Conservation (phyloP, 805 yeast species). For the Candida piceae region DNA sequence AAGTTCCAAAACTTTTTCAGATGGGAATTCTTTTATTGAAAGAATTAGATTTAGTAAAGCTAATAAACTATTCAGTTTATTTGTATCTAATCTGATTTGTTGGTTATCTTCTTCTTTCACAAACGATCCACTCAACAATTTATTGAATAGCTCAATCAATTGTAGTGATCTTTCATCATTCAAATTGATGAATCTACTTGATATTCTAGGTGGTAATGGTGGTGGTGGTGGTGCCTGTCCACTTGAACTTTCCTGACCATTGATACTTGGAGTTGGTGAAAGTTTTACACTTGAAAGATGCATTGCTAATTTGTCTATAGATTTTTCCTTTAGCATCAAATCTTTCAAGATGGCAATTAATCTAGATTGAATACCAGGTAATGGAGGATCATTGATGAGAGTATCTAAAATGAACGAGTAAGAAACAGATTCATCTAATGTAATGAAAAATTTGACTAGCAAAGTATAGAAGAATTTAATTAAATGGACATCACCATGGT, state of each 20-base stretch:
- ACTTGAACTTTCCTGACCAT: background rate
- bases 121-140: slow-evolving; percentile 35
- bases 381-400: slow-evolving; percentile 57
- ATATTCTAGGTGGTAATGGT: slow-evolving; percentile 36
- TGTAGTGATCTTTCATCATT: slow-evolving; percentile 37
- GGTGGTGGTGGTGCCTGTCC: slow-evolving; percentile 18
- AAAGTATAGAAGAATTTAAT: slow-evolving; percentile 47
- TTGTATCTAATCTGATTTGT: slow-evolving; percentile 13
- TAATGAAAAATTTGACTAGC: slow-evolving; percentile 56
- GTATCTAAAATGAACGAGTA: slow-evolving; percentile 62
- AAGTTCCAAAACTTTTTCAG: slow-evolving; percentile 1
- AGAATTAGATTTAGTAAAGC: slow-evolving; percentile 49
- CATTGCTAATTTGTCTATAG: slow-evolving; percentile 4
- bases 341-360: slow-evolving; percentile 67
- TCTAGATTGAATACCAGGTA: slow-evolving; percentile 52
- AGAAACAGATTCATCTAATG: slow-evolving; percentile 49
- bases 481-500: slow-evolving; percentile 12
- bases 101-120: slow-evolving; percentile 1
- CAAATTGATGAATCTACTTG: slow-evolving; percentile 36
- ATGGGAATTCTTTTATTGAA: slow-evolving; percentile 20
- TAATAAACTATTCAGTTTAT: slow-evolving; percentile 40
- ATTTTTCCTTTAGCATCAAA: slow-evolving; percentile 39
- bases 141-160: slow-evolving; percentile 38
- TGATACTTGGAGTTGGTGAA: no score
- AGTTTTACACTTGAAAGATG: background rate